phyloP scores from a whole-genome alignment of 768 basidiomycete species.

The Naganishia friedmannii region DNA sequence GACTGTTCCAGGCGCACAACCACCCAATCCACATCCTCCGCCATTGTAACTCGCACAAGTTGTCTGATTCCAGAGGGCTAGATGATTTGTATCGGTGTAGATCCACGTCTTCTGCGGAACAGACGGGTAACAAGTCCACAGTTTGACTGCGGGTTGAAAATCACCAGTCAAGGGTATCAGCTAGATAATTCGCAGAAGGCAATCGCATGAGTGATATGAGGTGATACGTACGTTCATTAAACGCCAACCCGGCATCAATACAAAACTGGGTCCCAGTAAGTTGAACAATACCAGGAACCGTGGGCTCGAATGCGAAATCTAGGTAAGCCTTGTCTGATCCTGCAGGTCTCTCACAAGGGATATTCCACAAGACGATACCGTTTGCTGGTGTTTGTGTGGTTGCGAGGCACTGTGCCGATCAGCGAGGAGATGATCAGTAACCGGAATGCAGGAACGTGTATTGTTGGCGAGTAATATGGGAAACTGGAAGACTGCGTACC shows the following conservation, averaged over 20 bases:
- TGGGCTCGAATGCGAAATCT: slow-evolving; percentile 11
- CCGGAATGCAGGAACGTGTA: neutral
- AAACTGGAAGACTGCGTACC: neutral
- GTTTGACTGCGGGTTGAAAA: slow-evolving; percentile 11
- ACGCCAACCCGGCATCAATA: slow-evolving; percentile 32
- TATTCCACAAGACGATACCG: slow-evolving; percentile 8
- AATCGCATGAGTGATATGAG: no score
- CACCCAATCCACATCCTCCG: slow-evolving; percentile 25
- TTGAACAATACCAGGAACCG: slow-evolving; percentile 6
- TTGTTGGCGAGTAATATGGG: neutral
- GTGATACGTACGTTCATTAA: neutral
- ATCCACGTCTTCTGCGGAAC: neutral
- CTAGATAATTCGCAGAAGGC: no score
- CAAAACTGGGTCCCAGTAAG: slow-evolving; percentile 31
- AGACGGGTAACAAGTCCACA: slow-evolving; percentile 24
- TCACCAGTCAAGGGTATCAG: no score
- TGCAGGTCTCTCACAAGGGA: slow-evolving; percentile 10
- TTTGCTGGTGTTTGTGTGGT: neutral
- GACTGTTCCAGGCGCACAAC: slow-evolving; percentile 17
- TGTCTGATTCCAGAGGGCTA: slow-evolving; percentile 2
- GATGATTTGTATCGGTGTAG: slow-evolving; percentile 14
- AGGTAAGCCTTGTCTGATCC: slow-evolving; percentile 10
- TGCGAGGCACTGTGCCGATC: neutral
- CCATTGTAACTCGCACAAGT: slow-evolving; percentile 11
- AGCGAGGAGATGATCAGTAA: neutral